A percentile compares a stretch with the other conserved stretches of the same genome.
Conservation (phyloP, 108 stramenopile genomes). For the Craspedostauros australis region DNA sequence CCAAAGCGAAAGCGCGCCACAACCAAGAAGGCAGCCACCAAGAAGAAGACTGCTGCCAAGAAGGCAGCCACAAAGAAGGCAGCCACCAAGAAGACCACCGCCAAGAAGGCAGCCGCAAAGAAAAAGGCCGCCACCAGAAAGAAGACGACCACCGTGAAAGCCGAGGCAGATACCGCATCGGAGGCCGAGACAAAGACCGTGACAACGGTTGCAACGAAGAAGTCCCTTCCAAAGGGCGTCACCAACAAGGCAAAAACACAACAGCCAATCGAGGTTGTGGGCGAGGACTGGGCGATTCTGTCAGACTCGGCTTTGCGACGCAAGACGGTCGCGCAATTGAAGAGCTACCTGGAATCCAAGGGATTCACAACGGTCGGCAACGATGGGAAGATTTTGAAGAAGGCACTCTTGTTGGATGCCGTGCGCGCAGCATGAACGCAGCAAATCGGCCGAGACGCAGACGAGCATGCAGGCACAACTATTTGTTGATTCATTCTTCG, state of each 20-base stretch:
- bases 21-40: not conserved
- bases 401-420: conserved; percentile 17
- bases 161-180: not conserved
- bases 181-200: not conserved
- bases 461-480: too few species aligned
- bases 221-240: not conserved
- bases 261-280: too few species aligned
- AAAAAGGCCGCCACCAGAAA: not conserved
- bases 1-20: not conserved
- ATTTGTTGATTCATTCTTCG: too few species aligned
- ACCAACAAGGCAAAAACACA: not conserved
- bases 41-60: not conserved
- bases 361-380: conserved; percentile 15
- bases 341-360: conserved; percentile 20
- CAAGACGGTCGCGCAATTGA: conserved; percentile 29
- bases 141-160: too few species aligned
- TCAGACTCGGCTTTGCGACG: conserved; percentile 29
- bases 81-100: not conserved
- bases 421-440: too few species aligned
- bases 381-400: conserved; percentile 32
- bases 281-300: conserved; percentile 13
- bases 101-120: not conserved
- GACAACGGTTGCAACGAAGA: not conserved
- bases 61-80: conserved; percentile 1
- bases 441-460: too few species aligned